Conservation (phyloP, 345 rosid species). For the Ceriops tagal region DNA sequence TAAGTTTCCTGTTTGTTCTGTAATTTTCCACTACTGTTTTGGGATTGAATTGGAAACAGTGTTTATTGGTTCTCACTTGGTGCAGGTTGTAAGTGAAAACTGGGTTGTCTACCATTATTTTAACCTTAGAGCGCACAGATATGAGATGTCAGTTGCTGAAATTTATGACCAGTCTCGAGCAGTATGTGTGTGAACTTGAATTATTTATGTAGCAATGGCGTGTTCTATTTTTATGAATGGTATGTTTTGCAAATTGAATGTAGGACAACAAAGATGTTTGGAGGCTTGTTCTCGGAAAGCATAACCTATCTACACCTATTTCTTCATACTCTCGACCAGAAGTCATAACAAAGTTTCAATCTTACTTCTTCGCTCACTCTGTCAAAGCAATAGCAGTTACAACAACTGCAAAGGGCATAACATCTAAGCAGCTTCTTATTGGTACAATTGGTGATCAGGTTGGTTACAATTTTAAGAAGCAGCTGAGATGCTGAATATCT, state of each 20-base stretch:
- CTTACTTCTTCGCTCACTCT: slow-evolving; percentile 88
- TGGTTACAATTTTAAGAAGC: slow-evolving; percentile 17
- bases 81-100: slow-evolving; percentile 93
- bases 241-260: slow-evolving; percentile 19
- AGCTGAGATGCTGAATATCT: slow-evolving; percentile 4
- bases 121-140: slow-evolving; percentile 95
- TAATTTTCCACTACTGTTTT: not conserved
- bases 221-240: slow-evolving; percentile 1
- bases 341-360: slow-evolving; percentile 82
- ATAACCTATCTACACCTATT: slow-evolving; percentile 79
- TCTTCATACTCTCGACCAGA: slow-evolving; percentile 88
- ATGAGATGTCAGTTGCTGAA: slow-evolving; percentile 92
- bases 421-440: slow-evolving; percentile 96
- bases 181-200: slow-evolving; percentile 40
- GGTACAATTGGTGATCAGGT: slow-evolving; percentile 93
- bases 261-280: slow-evolving; percentile 96
- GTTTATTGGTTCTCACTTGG: slow-evolving; percentile 24
- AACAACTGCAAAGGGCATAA: slow-evolving; percentile 92
- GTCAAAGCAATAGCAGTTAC: slow-evolving; percentile 85
- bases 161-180: slow-evolving; percentile 97
- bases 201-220: not conserved
- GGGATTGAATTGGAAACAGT: slow-evolving; percentile 7
- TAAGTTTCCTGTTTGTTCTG: slow-evolving; percentile 35
- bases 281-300: slow-evolving; percentile 94
- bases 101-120: slow-evolving; percentile 99